phyloP scores from a whole-genome alignment of 2,329 filamentous ascomycete genomes.

The Colletotrichum sojae region DNA sequence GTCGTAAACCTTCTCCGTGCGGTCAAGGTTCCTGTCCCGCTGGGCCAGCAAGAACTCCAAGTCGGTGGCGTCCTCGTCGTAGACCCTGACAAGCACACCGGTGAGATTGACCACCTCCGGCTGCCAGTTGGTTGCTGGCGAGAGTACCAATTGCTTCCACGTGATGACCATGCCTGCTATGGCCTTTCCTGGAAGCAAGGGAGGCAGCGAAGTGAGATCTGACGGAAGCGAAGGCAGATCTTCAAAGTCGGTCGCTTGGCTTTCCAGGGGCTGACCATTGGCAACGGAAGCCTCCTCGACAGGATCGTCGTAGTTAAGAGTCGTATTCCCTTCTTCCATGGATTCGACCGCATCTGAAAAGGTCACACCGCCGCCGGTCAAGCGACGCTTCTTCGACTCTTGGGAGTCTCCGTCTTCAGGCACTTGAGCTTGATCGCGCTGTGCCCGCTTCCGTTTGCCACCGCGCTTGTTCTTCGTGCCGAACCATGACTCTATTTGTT shows the following conservation, averaged over 20 bases:
- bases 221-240: constrained; percentile 76
- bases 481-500: constrained; percentile 61
- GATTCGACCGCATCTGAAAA: constrained; percentile 29
- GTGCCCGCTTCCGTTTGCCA: constrained; percentile 65
- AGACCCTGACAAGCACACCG: constrained; percentile 72
- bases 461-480: constrained; percentile 53
- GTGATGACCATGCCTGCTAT: constrained; percentile 75
- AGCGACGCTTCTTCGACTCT: constrained; percentile 36
- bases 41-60: constrained; percentile 77
- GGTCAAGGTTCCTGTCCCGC: constrained; percentile 73
- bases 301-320: constrained; percentile 58
- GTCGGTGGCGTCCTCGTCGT: constrained; percentile 63
- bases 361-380: constrained; percentile 12
- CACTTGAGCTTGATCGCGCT: constrained; percentile 57
- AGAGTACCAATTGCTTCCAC: constrained; percentile 76
- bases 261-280: constrained; percentile 52
- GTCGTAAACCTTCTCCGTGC: constrained; percentile 73
- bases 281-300: constrained; percentile 40
- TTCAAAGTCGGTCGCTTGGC: constrained; percentile 64
- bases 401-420: constrained; percentile 52
- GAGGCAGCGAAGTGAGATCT: constrained; percentile 68
- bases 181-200: constrained; percentile 63
- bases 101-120: constrained; percentile 76
- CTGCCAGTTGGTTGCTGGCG: constrained; percentile 75
- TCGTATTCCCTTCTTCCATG: constrained; percentile 46